phyloP scores from a whole-genome alignment of 1,139 yeast genomes.

The Protomyces lactucae-debilis region DNA sequence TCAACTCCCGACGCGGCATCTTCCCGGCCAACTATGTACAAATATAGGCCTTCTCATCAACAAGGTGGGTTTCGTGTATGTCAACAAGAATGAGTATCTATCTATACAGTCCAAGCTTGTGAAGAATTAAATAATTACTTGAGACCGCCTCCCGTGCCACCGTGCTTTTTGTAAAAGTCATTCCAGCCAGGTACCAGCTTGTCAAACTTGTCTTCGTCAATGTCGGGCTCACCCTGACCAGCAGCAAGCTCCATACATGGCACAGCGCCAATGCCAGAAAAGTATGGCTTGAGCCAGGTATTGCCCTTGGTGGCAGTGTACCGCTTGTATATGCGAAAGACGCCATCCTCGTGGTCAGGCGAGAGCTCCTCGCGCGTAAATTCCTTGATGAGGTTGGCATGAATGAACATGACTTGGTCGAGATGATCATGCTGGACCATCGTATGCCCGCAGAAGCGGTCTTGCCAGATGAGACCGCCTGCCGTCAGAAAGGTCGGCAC shows the following conservation, averaged over 20 bases:
- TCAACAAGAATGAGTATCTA: background rate
- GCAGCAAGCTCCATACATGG: constrained; percentile 23
- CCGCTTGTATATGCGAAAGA: constrained; percentile 22
- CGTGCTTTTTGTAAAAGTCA: constrained; percentile 25
- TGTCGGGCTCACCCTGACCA: constrained; percentile 24
- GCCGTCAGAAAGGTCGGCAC: constrained; percentile 21
- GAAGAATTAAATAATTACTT: background rate
- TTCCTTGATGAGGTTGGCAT: constrained; percentile 26
- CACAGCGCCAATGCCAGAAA: constrained; percentile 16
- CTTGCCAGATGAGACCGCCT: constrained; percentile 27
- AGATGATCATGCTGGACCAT: constrained; percentile 26
- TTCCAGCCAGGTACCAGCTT: constrained; percentile 25
- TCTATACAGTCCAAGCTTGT: background rate
- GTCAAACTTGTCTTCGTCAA: constrained; percentile 19
- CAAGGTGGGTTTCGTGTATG: background rate
- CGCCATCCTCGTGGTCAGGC: constrained; percentile 26
- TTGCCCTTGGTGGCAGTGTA: constrained; percentile 20
- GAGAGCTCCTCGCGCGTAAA: constrained; percentile 12
- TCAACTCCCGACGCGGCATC: constrained; percentile 77
- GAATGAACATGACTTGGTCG: constrained; percentile 20
- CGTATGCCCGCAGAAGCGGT: constrained; percentile 25
- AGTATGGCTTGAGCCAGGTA: constrained; percentile 25
- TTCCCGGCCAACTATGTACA: constrained; percentile 98
- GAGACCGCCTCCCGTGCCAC: constrained; percentile 24
- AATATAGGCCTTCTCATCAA: constrained; percentile 37